Evolutionary conservation across 441 rosid genomes (phyloP).

Genomic region (Macaranga tanarius): DNA sequence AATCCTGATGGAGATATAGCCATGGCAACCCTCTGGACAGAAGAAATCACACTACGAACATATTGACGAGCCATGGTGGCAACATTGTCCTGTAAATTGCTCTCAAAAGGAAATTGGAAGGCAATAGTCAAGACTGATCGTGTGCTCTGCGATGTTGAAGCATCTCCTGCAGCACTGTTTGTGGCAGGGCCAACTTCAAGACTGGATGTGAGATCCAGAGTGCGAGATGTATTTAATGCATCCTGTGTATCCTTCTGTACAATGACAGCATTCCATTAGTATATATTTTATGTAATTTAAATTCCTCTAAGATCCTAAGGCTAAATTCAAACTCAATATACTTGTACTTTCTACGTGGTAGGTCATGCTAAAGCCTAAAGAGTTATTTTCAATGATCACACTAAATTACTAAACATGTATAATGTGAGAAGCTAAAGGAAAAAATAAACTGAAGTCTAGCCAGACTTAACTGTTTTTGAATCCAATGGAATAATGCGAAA

Average conservation of each 20-base stretch:
- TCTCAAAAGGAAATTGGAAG: slow-evolving; percentile 93
- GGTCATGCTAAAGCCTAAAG: background rate
- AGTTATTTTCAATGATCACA: background rate
- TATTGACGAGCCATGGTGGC: slow-evolving; percentile 96
- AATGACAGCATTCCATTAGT: slow-evolving; percentile 23
- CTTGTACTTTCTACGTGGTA: background rate
- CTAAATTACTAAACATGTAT: background rate
- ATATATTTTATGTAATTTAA: background rate
- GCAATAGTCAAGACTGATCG: slow-evolving; percentile 97
- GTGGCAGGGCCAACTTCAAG: slow-evolving; percentile 80
- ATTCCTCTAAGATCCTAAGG: background rate
- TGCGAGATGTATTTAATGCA: slow-evolving; percentile 52
- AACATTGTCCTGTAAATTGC: slow-evolving; percentile 84
- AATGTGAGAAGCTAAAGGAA: background rate
- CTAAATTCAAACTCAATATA: background rate
- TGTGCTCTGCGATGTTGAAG: slow-evolving; percentile 41
- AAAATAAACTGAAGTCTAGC: background rate
- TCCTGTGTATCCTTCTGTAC: slow-evolving; percentile 67
- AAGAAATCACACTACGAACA: slow-evolving; percentile 82
- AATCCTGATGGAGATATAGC: slow-evolving; percentile 87
- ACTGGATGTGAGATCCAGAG: slow-evolving; percentile 90
- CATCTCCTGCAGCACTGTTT: slow-evolving; percentile 52
- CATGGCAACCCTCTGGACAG: slow-evolving; percentile 96
- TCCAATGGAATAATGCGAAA: slow-evolving; percentile 91
- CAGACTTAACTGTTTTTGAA: slow-evolving; percentile 64